phyloP scores from a whole-genome alignment of 257 asterid species.

The Ophiorrhiza pumila region DNA sequence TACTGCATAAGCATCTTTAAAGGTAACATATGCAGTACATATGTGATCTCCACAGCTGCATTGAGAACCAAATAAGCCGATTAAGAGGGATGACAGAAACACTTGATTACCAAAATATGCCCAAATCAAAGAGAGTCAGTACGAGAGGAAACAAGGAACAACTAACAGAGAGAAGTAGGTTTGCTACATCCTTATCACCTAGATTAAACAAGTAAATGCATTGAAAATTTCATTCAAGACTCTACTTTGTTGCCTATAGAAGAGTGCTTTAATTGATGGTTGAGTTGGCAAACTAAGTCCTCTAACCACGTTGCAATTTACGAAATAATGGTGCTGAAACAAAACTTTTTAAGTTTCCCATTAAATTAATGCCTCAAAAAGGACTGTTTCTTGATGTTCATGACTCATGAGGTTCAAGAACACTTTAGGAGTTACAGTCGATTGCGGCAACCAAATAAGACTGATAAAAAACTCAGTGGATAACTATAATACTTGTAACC shows the following conservation, averaged over 20 bases:
- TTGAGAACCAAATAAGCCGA: background rate
- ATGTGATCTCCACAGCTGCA: slow-evolving; percentile 40
- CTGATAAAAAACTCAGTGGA: background rate
- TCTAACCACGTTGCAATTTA: background rate
- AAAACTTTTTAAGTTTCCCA: background rate
- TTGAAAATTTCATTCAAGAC: background rate
- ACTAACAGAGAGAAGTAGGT: background rate
- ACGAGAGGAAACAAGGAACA: background rate
- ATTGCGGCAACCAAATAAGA: too few relatives aligned
- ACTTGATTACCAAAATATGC: background rate
- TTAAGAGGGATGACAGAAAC: background rate
- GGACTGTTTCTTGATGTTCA: background rate
- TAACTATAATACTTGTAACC: too few relatives aligned
- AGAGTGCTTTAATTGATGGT: background rate
- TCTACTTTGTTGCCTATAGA: background rate
- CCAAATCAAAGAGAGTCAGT: background rate
- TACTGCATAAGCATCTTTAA: slow-evolving; percentile 53
- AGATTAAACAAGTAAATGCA: background rate
- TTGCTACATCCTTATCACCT: background rate
- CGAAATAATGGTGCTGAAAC: background rate
- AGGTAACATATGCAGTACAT: slow-evolving; percentile 45
- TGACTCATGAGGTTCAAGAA: background rate
- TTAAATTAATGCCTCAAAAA: slow-evolving; percentile 5
- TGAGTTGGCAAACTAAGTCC: background rate
- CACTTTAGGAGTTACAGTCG: background rate